Evolutionary conservation across 2,329 filamentous ascomycete species (phyloP).

Genomic region (Fusarium mundagurra): DNA sequence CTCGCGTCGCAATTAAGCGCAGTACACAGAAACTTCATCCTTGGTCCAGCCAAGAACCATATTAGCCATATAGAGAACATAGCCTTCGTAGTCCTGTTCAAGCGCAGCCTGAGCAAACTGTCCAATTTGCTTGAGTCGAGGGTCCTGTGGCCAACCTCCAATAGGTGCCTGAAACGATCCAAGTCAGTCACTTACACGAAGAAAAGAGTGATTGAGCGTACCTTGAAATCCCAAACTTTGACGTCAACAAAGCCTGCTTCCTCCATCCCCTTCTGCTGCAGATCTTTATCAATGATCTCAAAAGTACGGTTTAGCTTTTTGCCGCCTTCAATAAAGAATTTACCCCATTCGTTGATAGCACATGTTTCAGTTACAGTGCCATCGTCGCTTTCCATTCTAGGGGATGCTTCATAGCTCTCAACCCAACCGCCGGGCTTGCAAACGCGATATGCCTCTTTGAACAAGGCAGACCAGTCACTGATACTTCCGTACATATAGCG

Average conservation of each 20-base stretch:
- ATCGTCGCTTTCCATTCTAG: conserved; percentile 46
- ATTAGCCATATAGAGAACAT: conserved; percentile 46
- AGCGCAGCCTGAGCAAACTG: conserved; percentile 47
- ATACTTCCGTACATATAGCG: conserved; percentile 66
- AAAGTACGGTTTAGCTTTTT: conserved; percentile 46
- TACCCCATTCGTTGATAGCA: conserved; percentile 43
- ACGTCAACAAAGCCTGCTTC: conserved; percentile 37
- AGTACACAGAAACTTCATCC: conserved; percentile 48
- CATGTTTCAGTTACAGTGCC: conserved; percentile 43
- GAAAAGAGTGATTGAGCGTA: accelerated
- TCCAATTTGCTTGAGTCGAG: conserved; percentile 25
- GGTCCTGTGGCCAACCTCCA: conserved; percentile 26
- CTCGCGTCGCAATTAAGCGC: conserved; percentile 48
- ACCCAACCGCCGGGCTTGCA: conserved; percentile 65
- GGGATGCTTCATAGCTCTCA: conserved; percentile 46
- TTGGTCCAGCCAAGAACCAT: conserved; percentile 51
- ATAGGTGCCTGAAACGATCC: conserved; percentile 26
- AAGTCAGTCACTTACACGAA: accelerated
- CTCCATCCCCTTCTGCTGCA: conserved; percentile 36
- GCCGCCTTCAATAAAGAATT: conserved; percentile 44
- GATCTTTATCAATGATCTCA: conserved; percentile 31
- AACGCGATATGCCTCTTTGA: conserved; percentile 60
- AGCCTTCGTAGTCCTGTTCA: conserved; percentile 50
- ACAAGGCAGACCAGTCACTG: conserved; percentile 63
- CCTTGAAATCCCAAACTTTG: conserved; percentile 34